phyloP scores from a whole-genome alignment of 2,329 filamentous ascomycete species.

The Rosellinia necatrix region DNA sequence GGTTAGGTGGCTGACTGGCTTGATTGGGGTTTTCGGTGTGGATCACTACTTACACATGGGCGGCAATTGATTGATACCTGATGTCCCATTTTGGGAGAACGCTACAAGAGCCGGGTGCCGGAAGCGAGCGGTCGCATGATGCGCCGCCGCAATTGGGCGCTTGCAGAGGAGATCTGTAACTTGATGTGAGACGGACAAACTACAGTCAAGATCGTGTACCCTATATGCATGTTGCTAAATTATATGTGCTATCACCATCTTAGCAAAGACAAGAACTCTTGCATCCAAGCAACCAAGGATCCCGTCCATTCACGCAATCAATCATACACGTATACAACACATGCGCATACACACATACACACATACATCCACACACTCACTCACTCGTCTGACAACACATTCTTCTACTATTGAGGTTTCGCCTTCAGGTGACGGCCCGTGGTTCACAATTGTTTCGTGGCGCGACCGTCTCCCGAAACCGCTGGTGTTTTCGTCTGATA shows the following conservation, averaged over 20 bases:
- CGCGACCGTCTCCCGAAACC: slow-evolving; percentile 12
- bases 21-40: slow-evolving; percentile 16
- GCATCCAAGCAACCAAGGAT: too few species aligned
- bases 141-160: slow-evolving; percentile 23
- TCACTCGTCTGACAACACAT: too few species aligned
- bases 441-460: slow-evolving; percentile 3
- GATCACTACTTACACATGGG: slow-evolving; percentile 24
- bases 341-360: background rate
- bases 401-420: background rate
- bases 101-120: slow-evolving; percentile 7
- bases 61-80: slow-evolving; percentile 29
- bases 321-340: background rate
- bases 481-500: slow-evolving; percentile 26
- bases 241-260: slow-evolving; percentile 11
- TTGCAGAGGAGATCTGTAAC: slow-evolving; percentile 18
- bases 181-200: slow-evolving; percentile 8
- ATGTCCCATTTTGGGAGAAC: slow-evolving; percentile 22
- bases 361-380: too few species aligned
- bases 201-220: slow-evolving; percentile 20
- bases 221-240: slow-evolving; percentile 9
- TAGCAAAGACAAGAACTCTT: slow-evolving; percentile 12
- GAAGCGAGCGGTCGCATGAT: slow-evolving; percentile 16
- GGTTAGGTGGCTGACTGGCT: slow-evolving; percentile 20
- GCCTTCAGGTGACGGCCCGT: background rate
- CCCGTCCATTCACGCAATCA: too few species aligned